Evolutionary conservation across 1,284 basidiomycete genomes (phyloP), one percentile per base, ranked within the genome.

Genomic region (Schizophyllum commune): DNA sequence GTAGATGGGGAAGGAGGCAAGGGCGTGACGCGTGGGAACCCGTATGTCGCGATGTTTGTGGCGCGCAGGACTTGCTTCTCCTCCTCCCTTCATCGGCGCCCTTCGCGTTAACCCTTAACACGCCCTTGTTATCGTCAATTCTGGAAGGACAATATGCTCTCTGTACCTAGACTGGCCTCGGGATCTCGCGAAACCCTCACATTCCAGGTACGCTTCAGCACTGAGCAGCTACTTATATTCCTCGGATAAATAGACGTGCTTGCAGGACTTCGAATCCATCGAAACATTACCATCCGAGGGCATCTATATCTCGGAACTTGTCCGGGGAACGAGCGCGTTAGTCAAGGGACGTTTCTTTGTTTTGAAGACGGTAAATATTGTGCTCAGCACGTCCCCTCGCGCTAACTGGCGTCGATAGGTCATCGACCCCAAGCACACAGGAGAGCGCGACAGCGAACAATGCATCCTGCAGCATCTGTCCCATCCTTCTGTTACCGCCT

Each of bases 401-500:
- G 39, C 39, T 47, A 47, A 47, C 8, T 8, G 8, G 39, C 3
- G 17, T 47, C 13, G 17, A 27, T 27, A 47, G 39, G 2, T 47
- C 39, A 47, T 47, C 39, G 39, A 47, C 8, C 4, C 17, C 39
- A 11, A 47, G 17, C 13, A 47, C 39, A 17, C 9, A 11, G 8
- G 17, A 9, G 9, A 11, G 39, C 17, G 39, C 39, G 13, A 9
- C 9, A 8, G 9, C 9, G 39, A 47, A 47, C 39, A 47, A 17
- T 3, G 3, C 39, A 9, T 47, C 3, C 39, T 13, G 13, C 3
- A 17, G 3, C 4, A 47, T 8, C 70, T 83, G 8, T 76, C 75
- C 65, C 82, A 84, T 66, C 82, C 81, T 4, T 76, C 74, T 47
- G 72, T 84, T 61, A 71, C 80, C 11, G 76, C 81, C n/a, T 67